These are phyloP conservation scores for Saccharomyces kudriavzevii DNA, from an alignment of 805 yeast species.

Conservation along the genomic window DNA sequence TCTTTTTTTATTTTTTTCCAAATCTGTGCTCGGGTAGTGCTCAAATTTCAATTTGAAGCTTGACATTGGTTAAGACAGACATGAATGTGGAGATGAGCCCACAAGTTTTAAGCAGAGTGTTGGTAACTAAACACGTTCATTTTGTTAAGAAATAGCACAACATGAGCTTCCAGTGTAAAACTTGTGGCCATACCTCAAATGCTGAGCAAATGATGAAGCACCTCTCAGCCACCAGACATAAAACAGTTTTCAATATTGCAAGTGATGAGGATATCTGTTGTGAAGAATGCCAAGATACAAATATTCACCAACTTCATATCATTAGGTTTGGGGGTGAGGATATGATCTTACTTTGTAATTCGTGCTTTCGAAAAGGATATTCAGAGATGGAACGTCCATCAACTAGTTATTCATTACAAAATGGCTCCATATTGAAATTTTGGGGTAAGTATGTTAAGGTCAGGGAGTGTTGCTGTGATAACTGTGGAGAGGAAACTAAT, in stretches of 20 bases:
- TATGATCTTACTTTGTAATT: conserved; percentile 41
- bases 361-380: conserved; percentile 36
- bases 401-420: conserved; percentile 42
- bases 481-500: conserved; percentile 37
- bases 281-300: conserved; percentile 47
- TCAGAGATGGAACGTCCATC: conserved; percentile 35
- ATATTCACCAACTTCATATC: conserved; percentile 45
- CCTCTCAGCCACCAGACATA: conserved; percentile 46
- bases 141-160: not conserved
- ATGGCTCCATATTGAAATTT: conserved; percentile 47
- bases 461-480: conserved; percentile 42
- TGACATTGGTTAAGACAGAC: not conserved
- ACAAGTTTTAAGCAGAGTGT: not conserved
- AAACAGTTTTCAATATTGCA: conserved; percentile 32
- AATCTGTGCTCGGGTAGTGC: not conserved
- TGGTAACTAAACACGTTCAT: too few relatives aligned
- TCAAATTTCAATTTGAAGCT: not conserved
- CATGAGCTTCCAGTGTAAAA: conserved; percentile 35
- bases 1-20: not conserved
- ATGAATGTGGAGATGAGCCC: not conserved
- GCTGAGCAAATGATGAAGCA: conserved; percentile 44
- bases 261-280: conserved; percentile 41
- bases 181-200: conserved; percentile 35
- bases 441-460: conserved; percentile 41
- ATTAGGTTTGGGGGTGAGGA: conserved; percentile 49